phyloP scores from a whole-genome alignment of 495 filamentous ascomycete species.

The Neurospora sp. region DNA sequence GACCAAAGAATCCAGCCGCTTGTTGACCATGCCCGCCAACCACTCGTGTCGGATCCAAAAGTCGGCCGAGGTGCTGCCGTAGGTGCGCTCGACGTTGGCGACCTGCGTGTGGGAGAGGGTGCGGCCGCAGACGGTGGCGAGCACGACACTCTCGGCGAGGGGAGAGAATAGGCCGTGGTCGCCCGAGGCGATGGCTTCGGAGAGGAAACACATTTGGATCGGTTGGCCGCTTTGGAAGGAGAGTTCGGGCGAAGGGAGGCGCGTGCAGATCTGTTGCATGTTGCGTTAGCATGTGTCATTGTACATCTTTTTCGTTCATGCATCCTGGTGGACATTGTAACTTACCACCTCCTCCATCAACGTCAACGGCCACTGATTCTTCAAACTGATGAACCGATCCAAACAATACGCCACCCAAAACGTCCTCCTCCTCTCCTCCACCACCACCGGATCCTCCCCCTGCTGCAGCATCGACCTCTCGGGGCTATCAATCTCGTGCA shows the following conservation, averaged over 20 bases:
- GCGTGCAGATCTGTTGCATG: slow-evolving; percentile 26
- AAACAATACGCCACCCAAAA: slow-evolving; percentile 50
- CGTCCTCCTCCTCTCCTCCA: slow-evolving; percentile 41
- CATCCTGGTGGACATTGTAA: neutral
- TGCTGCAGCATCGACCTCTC: slow-evolving; percentile 8
- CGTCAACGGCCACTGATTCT: slow-evolving; percentile 36
- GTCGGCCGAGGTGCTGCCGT: slow-evolving; percentile 13
- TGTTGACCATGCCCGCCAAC: slow-evolving; percentile 33
- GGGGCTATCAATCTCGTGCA: slow-evolving; percentile 39
- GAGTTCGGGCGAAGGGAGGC: slow-evolving; percentile 37
- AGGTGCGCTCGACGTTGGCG: slow-evolving; percentile 16
- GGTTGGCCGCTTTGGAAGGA: slow-evolving; percentile 43
- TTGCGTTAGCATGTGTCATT: neutral
- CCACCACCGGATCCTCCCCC: slow-evolving; percentile 17
- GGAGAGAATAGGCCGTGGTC: slow-evolving; percentile 28
- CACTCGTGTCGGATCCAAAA: slow-evolving; percentile 41
- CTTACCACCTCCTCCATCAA: slow-evolving; percentile 41
- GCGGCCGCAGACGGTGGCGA: slow-evolving; percentile 39
- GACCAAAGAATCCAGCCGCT: slow-evolving; percentile 25
- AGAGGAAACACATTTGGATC: slow-evolving; percentile 30
- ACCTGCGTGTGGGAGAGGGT: slow-evolving; percentile 35
- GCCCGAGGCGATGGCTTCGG: slow-evolving; percentile 30
- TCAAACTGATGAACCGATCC: slow-evolving; percentile 42
- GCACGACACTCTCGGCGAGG: slow-evolving; percentile 37
- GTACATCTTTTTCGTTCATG: no score